A percentile compares a stretch with the other conserved stretches of the same genome.
phyloP scores from a whole-genome alignment of 169 alveolate species.

The Cryptosporidium tyzzeri region DNA sequence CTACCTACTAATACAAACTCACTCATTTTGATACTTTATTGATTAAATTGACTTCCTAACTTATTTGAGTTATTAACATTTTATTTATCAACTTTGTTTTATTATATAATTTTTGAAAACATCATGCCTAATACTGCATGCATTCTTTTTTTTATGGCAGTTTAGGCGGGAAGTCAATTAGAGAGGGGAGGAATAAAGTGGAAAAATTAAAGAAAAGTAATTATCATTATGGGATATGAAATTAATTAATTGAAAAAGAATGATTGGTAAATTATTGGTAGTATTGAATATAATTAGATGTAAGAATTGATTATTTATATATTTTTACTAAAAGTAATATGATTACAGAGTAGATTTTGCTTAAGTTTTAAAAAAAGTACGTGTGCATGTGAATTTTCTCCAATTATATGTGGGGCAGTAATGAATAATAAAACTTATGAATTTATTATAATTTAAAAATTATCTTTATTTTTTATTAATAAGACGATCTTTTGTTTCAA shows the following conservation, averaged over 20 bases:
- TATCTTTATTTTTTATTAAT: neutral
- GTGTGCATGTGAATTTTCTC: conserved; percentile 6
- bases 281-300: too few species aligned
- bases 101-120: neutral
- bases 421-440: neutral
- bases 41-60: neutral
- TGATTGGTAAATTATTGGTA: neutral
- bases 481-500: neutral
- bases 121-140: conserved; percentile 13
- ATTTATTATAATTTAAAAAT: neutral
- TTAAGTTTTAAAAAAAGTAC: neutral
- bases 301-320: too few species aligned
- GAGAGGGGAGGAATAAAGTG: neutral
- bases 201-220: neutral
- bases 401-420: conserved; percentile 6
- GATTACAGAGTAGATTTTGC: neutral
- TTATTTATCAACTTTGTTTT: neutral
- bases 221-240: too few species aligned
- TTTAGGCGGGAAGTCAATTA: conserved; percentile 3
- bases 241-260: too few species aligned
- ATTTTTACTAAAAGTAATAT: too few species aligned
- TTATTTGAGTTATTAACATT: neutral
- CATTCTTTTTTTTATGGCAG: neutral
- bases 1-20: conserved; percentile 37
- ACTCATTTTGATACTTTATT: neutral